A percentile compares a stretch with the other conserved stretches of the same genome.
phyloP scores from a whole-genome alignment of 176 grass and related monocot genomes.

The Cenchrus fungigraminus region DNA sequence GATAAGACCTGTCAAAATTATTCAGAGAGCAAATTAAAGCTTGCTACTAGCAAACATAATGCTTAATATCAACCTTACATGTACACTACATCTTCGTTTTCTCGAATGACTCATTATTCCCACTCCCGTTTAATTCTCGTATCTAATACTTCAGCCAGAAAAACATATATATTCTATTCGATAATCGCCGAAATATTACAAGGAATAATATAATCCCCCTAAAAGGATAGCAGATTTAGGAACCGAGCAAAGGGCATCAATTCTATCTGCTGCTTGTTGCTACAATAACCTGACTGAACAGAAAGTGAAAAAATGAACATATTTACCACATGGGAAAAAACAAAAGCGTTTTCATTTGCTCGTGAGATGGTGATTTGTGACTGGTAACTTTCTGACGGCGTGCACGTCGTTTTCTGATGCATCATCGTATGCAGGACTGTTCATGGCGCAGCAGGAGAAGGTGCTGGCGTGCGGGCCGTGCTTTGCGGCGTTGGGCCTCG shows the following conservation, averaged over 20 bases:
- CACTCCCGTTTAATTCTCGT: slow-evolving; percentile 14
- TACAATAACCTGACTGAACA: not conserved
- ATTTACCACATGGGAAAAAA: not conserved
- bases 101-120: slow-evolving; percentile 10
- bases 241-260: slow-evolving; percentile 30
- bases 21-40: not conserved
- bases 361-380: not conserved
- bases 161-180: slow-evolving; percentile 36
- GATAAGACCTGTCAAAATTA: not conserved
- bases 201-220: slow-evolving; percentile 17
- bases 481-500: slow-evolving; percentile 63
- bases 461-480: slow-evolving; percentile 71
- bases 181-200: not conserved
- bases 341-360: not conserved
- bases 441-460: slow-evolving; percentile 94
- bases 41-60: not conserved
- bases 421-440: slow-evolving; percentile 55
- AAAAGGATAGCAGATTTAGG: not conserved
- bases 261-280: not conserved
- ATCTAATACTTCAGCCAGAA: slow-evolving; percentile 40
- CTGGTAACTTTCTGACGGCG: not conserved
- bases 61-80: not conserved
- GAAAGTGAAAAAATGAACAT: not conserved
- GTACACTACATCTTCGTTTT: not conserved
- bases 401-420: slow-evolving; percentile 1